These are phyloP conservation scores for Scheffersomyces stipitis DNA, from an alignment of 805 yeast species.

Conservation along the genomic window DNA sequence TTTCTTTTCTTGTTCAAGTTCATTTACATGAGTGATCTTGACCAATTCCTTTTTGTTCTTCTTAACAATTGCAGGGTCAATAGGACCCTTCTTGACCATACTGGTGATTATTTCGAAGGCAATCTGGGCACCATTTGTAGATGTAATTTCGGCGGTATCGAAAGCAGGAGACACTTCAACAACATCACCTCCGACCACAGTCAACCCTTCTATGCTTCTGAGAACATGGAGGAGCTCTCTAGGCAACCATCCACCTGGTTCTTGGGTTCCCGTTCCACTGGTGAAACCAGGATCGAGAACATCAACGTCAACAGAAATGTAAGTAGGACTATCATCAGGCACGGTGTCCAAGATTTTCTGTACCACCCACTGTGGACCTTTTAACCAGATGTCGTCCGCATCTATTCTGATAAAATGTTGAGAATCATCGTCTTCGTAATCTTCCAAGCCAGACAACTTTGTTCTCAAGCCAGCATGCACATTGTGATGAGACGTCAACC, in stretches of 20 bases:
- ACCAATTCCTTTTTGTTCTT: conserved; percentile 9
- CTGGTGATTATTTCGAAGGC: conserved; percentile 70
- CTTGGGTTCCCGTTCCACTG: conserved; percentile 60
- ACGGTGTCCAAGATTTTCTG: conserved; percentile 52
- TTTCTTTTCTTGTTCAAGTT: background rate
- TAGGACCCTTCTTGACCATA: conserved; percentile 63
- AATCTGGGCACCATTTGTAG: conserved; percentile 69
- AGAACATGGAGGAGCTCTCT: conserved; percentile 52
- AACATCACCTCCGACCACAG: conserved; percentile 55
- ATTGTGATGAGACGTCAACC: conserved; percentile 56
- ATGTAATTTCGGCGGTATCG: conserved; percentile 65
- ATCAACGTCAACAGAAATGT: conserved; percentile 76
- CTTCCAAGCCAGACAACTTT: conserved; percentile 60
- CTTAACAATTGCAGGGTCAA: conserved; percentile 12
- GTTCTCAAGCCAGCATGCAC: conserved; percentile 80
- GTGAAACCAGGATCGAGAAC: conserved; percentile 59
- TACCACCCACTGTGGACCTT: conserved; percentile 62
- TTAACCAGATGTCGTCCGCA: conserved; percentile 71
- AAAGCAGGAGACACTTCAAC: conserved; percentile 64
- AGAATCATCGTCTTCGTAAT: conserved; percentile 66
- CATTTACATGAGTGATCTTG: conserved; percentile 3
- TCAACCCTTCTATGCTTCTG: conserved; percentile 43
- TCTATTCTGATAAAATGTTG: conserved; percentile 71
- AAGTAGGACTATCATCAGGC: conserved; percentile 66
- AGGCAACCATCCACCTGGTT: conserved; percentile 60